A percentile compares a stretch with the other conserved stretches of the same genome.
Evolutionary conservation across 352 stramenopile species (phyloP).

Genomic region (Pythium apleroticum): DNA sequence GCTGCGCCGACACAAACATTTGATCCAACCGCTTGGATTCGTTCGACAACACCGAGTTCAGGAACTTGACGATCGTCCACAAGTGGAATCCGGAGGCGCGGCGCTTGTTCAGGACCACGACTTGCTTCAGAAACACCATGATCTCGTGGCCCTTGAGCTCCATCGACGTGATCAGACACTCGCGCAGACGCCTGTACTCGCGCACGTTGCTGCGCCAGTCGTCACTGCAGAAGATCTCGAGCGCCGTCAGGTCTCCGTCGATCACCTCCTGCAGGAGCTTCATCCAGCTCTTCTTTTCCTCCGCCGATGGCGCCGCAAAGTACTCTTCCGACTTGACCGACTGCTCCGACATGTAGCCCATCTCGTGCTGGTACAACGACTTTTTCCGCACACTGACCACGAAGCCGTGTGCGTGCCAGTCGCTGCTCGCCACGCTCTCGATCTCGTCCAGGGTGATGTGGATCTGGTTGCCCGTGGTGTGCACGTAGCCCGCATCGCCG

Average conservation of each 20-base stretch:
- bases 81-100: conserved; percentile 70
- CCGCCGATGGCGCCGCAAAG: conserved; percentile 63
- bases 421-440: conserved; percentile 61
- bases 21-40: conserved; percentile 82
- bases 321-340: conserved; percentile 62
- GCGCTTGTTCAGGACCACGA: conserved; percentile 63
- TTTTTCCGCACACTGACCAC: conserved; percentile 71
- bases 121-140: conserved; percentile 82
- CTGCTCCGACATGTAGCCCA: conserved; percentile 27
- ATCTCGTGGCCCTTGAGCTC: conserved; percentile 77
- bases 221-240: conserved; percentile 88
- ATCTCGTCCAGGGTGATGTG: conserved; percentile 84
- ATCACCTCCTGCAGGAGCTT: conserved; percentile 69
- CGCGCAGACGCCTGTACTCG: conserved; percentile 73
- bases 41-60: conserved; percentile 72
- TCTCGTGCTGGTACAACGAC: not conserved
- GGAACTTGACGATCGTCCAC: conserved; percentile 72
- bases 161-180: conserved; percentile 83
- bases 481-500: conserved; percentile 51
- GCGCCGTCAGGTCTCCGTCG: conserved; percentile 73
- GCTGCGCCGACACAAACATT: conserved; percentile 77
- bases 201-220: conserved; percentile 88
- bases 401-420: conserved; percentile 78
- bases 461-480: conserved; percentile 60
- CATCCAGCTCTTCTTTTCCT: conserved; percentile 75